These are phyloP conservation scores for Hygrocybe coccinea DNA, from an alignment of 768 basidiomycete genomes.

Conservation along the genomic window DNA sequence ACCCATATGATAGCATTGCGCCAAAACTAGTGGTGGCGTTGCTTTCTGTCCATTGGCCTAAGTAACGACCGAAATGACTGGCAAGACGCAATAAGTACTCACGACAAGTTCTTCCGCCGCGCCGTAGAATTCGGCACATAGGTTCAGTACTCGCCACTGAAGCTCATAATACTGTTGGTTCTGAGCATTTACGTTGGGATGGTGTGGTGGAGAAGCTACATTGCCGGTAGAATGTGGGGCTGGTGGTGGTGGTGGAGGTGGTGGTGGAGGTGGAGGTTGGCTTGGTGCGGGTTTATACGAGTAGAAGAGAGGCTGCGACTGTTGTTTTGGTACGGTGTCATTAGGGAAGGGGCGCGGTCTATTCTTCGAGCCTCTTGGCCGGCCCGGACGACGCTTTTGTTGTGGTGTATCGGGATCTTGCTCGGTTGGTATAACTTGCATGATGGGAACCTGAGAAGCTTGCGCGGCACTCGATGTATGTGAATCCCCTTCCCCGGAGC, in stretches of 20 bases:
- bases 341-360: constrained; percentile 32
- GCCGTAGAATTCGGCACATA: constrained; percentile 82
- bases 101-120: constrained; percentile 83
- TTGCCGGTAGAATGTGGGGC: constrained; percentile 14
- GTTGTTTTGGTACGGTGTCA: neutral
- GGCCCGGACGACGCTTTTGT: constrained; percentile 69
- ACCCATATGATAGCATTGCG: constrained; percentile 77
- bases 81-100: constrained; percentile 28
- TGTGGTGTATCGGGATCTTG: constrained; percentile 34
- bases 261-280: neutral
- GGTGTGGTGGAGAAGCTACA: constrained; percentile 33
- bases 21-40: constrained; percentile 65
- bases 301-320: constrained; percentile 5
- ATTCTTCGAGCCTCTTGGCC: constrained; percentile 77
- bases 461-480: neutral
- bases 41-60: constrained; percentile 36
- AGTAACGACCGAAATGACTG: neutral
- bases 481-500: neutral
- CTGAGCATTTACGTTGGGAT: constrained; percentile 52
- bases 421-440: constrained; percentile 25
- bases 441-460: constrained; percentile 25
- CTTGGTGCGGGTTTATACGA: constrained; percentile 2
- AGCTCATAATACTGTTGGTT: constrained; percentile 82
- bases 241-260: neutral
- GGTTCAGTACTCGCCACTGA: constrained; percentile 77